Base-by-base conservation (phyloP, 179 eudicot species). In the Corrigiola litoralis region DNA sequence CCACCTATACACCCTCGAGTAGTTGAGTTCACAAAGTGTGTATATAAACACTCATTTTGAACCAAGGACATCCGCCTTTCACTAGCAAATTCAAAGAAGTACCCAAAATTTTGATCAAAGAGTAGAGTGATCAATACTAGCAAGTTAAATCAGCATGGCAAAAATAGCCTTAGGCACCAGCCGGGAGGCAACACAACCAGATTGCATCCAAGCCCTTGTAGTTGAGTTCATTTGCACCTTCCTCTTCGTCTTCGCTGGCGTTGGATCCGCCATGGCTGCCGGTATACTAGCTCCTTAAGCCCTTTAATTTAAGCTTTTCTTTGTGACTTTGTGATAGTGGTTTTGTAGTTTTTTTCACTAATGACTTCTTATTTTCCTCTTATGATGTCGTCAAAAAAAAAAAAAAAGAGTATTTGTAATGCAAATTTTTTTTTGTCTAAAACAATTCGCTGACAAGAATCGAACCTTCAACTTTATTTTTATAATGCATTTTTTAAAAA, bases 241-340 rank as follows among this genome's bases (percentile, higher is more conserved):
- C 74, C 91, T 89, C 53, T 89, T 89, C 38, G 83, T 89, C 57
- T 89, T 89, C n/a, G 91, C 82, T 47, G 95, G 96, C 0, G 94
- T 89, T 27, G 96, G 95, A 34, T 57, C 96, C 0, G 95, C 87
- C 85, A 89, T 89, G 89, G 76, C 89, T 24, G 61, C 83, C n/a
- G 85, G 96, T 89, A 81, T 31, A 4, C 34, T 1, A 41, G 3
- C 32, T n/a, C n/a, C n/a, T n/a, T n/a, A n/a, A n/a, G n/a, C n/a
- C n/a, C n/a, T n/a, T n/a, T n/a, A n/a, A n/a, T n/a, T n/a, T n/a
- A n/a, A n/a, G n/a, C n/a, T n/a, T n/a, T n/a, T n/a, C n/a, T n/a
- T n/a, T n/a, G n/a, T n/a, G n/a, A n/a, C n/a, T n/a, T n/a, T n/a
- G n/a, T n/a, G n/a, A n/a, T n/a, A n/a, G n/a, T n/a, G n/a, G n/a